These are phyloP conservation scores for Bassia scoparia DNA, from an alignment of 148 eudicot species.

Conservation along the genomic window DNA sequence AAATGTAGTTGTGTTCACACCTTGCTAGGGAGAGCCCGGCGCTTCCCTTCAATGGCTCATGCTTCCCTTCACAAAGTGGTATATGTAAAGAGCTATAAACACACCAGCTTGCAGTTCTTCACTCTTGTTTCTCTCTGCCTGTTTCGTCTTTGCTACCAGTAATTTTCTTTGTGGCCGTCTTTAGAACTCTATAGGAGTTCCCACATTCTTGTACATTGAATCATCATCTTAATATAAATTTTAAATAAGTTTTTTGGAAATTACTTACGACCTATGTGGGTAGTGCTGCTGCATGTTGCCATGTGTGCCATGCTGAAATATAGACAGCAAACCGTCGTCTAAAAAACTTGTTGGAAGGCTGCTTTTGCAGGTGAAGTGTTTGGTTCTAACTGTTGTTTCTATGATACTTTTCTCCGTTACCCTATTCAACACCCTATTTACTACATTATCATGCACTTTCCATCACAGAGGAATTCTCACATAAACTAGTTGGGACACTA, in stretches of 20 bases:
- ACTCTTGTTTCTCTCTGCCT: not conserved
- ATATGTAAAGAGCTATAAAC: constrained; percentile 92
- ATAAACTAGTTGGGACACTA: not conserved
- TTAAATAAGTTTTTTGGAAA: not conserved
- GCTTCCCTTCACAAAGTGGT: constrained; percentile 44
- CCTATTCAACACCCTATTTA: not conserved
- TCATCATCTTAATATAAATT: not conserved
- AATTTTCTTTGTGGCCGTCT: not conserved
- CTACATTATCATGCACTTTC: not conserved
- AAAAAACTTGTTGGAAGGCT: constrained; percentile 87
- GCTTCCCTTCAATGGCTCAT: constrained; percentile 52
- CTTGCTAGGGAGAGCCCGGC: constrained; percentile 78
- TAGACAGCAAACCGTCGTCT: constrained; percentile 55
- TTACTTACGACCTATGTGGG: constrained; percentile 42
- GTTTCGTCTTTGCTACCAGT: not conserved
- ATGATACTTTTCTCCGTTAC: too few relatives aligned
- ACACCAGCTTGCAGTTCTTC: constrained; percentile 86
- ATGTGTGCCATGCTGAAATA: constrained; percentile 99
- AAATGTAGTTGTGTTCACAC: constrained; percentile 53
- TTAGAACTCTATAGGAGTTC: too few relatives aligned
- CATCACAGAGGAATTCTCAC: not conserved
- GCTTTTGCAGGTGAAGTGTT: constrained; percentile 66
- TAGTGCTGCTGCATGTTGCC: constrained; percentile 98
- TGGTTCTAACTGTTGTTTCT: not conserved
- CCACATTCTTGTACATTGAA: not conserved